phyloP scores from a whole-genome alignment of 495 filamentous ascomycete species.

The Copromyces sp. region DNA sequence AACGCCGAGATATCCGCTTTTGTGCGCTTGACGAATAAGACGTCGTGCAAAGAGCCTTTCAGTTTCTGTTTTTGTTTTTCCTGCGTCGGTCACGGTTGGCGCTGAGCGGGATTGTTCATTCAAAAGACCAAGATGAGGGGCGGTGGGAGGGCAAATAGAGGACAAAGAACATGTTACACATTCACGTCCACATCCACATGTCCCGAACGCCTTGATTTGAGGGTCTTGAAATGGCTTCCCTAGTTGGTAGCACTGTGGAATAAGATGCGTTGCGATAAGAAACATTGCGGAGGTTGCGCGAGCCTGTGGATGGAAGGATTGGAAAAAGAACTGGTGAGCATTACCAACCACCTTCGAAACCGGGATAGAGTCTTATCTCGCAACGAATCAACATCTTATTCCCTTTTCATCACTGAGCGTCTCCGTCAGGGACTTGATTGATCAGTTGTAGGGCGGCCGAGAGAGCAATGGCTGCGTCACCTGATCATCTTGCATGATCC shows the following conservation, averaged over 20 bases:
- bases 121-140: background rate
- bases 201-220: background rate
- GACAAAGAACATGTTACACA: background rate
- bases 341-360: slow-evolving; percentile 1
- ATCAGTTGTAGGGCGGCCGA: background rate
- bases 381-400: background rate
- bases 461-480: slow-evolving; percentile 14
- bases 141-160: background rate
- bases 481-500: slow-evolving; percentile 22
- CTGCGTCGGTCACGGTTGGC: slow-evolving; percentile 10
- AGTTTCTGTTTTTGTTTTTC: slow-evolving; percentile 16
- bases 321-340: background rate
- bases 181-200: background rate
- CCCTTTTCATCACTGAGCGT: background rate
- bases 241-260: background rate
- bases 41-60: slow-evolving; percentile 15
- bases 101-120: background rate
- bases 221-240: background rate
- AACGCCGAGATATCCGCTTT: slow-evolving; percentile 17
- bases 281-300: background rate
- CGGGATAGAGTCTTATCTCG: slow-evolving; percentile 7
- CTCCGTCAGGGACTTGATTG: background rate
- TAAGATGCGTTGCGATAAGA: slow-evolving; percentile 5
- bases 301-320: background rate
- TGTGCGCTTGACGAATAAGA: slow-evolving; percentile 12